Evolutionary conservation across 441 rosid genomes (phyloP), one percentile per base, ranked within the genome.

Genomic region (Adansonia grandidieri): DNA sequence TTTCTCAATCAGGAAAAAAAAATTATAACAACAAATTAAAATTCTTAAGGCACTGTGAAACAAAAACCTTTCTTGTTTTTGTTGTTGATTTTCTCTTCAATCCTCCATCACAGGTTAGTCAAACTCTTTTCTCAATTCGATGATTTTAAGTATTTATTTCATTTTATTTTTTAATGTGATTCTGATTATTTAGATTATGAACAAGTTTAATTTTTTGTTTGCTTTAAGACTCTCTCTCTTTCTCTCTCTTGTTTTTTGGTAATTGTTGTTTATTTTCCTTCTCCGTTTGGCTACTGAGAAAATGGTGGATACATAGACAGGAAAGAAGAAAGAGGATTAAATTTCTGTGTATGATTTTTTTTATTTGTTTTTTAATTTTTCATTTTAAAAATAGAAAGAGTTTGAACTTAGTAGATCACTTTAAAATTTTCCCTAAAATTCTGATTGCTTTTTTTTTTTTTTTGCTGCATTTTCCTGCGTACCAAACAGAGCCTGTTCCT

Each of bases 241-340:
- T 75, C 22, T 50, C 73, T 53, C 15, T 77, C 5, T 67, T 61
- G 42, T 13, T 68, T n/a, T 28, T 6, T n/a, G 53, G 48, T 69
- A 19, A 65, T 45, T 70, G 63, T 69, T 68, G 17, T 68, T 63
- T 56, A 76, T 80, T 64, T 75, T 74, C 72, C 72, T 56, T 71
- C 76, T 80, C 80, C 81, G 91, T 87, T 91, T 88, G 90, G 93
- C 83, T 86, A 86, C 92, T 86, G 88, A 83, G 93, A 86, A 87
- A 88, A 79, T 77, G 81, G 84, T 79, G 81, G 82, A 74, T 75
- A 45, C 22, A 28, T 42, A 57, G 45, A 64, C 74, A 24, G 44
- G 7, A 15, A 50, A 9, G 58, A 24, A 13, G 73, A 62, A 74
- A 76, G 74, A 10, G 53, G 40, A 40, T 72, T 56, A 9, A 37